Conservation (phyloP, 106 monocot species). For the Allium sativum region DNA sequence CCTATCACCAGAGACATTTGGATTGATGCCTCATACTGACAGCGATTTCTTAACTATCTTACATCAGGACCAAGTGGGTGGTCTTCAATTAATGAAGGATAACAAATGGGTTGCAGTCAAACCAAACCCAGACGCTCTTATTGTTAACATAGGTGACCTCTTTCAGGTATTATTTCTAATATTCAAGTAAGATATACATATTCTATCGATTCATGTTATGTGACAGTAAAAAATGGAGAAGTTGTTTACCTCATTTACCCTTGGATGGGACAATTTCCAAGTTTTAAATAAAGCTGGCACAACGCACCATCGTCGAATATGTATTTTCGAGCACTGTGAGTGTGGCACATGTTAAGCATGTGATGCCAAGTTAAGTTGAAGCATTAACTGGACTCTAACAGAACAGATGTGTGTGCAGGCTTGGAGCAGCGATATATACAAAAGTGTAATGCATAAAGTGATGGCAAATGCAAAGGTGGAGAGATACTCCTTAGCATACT, state of each 20-base stretch:
- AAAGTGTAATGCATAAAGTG: constrained; percentile 55
- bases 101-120: constrained; percentile 61
- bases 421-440: constrained; percentile 61
- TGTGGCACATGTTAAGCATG: too few relatives aligned
- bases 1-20: constrained; percentile 36
- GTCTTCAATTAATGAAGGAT: constrained; percentile 75
- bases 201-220: too few relatives aligned
- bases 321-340: too few relatives aligned
- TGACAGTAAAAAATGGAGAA: too few relatives aligned
- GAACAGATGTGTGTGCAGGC: constrained; percentile 15
- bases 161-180: constrained; percentile 46
- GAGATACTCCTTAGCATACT: constrained; percentile 58
- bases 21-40: constrained; percentile 80
- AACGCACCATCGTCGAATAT: too few relatives aligned
- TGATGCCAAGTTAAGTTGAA: too few relatives aligned
- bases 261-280: too few relatives aligned
- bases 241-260: too few relatives aligned
- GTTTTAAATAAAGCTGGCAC: too few relatives aligned
- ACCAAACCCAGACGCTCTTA: constrained; percentile 68
- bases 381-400: too few relatives aligned
- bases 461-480: constrained; percentile 29
- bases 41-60: constrained; percentile 91
- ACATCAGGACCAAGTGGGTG: constrained; percentile 73
- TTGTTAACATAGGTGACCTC: constrained; percentile 92
- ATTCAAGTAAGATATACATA: too few relatives aligned